phyloP scores from a whole-genome alignment of 495 filamentous ascomycete genomes.

The Talaromyces wortmannii region DNA sequence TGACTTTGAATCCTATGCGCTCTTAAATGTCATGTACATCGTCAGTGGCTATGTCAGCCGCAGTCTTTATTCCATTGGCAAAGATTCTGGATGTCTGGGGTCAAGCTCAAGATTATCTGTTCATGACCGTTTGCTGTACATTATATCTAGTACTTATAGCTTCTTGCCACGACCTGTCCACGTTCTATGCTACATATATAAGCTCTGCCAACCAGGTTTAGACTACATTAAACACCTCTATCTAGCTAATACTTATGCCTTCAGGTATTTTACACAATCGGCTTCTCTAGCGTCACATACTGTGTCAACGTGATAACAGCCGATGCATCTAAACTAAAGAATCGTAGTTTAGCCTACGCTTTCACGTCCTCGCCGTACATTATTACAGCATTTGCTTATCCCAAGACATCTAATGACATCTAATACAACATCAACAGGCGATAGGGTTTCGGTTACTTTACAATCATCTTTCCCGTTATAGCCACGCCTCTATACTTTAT shows the following conservation, averaged over 20 bases:
- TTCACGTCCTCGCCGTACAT: constrained; percentile 52
- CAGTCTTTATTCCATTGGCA: constrained; percentile 53
- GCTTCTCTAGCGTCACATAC: constrained; percentile 47
- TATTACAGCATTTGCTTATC: constrained; percentile 28
- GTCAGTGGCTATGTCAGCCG: constrained; percentile 46
- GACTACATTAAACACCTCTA: not conserved
- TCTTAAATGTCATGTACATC: constrained; percentile 20
- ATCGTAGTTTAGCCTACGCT: constrained; percentile 49
- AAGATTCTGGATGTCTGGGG: constrained; percentile 64
- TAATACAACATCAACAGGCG: constrained; percentile 27
- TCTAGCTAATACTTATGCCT: constrained; percentile 12
- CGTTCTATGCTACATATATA: constrained; percentile 41
- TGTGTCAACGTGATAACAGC: constrained; percentile 48
- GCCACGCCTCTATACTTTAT: constrained; percentile 34
- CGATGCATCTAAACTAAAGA: constrained; percentile 50
- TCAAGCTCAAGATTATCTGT: constrained; percentile 41
- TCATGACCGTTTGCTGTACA: constrained; percentile 26
- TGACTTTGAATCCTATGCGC: constrained; percentile 22
- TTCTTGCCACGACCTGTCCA: constrained; percentile 32
- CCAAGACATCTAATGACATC: constrained; percentile 8
- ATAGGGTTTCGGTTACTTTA: constrained; percentile 51
- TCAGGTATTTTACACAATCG: constrained; percentile 45
- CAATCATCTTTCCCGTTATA: constrained; percentile 44
- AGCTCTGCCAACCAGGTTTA: not conserved
- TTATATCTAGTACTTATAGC: constrained; percentile 43